Conservation (phyloP, 2,329 filamentous ascomycete species). For the Aspergillus brunneoviolaceus region DNA sequence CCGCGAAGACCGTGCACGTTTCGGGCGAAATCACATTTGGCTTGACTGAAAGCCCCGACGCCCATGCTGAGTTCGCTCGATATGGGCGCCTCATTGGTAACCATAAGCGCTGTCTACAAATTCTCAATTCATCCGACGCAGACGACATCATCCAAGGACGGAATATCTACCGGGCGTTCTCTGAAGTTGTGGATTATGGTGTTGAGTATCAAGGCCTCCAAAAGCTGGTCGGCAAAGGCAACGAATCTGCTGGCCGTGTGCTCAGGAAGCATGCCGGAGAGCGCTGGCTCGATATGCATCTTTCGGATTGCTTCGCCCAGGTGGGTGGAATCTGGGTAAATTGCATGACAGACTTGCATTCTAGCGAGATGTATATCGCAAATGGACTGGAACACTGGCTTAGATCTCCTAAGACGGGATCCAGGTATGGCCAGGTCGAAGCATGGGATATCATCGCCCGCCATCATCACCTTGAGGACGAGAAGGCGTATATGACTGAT, state of each 20-base stretch:
- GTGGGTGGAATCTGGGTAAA: conserved; percentile 37
- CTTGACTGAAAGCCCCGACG: conserved; percentile 16
- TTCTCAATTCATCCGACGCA: conserved; percentile 12
- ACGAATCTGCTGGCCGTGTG: conserved; percentile 25
- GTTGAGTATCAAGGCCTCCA: conserved; percentile 16
- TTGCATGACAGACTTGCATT: conserved; percentile 28
- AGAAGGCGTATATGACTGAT: conserved; percentile 24
- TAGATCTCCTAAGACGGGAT: conserved; percentile 18
- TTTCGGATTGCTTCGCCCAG: conserved; percentile 11
- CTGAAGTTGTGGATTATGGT: conserved; percentile 20
- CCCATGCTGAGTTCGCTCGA: conserved; percentile 26
- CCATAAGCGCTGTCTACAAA: conserved; percentile 20
- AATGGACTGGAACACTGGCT: conserved; percentile 27
- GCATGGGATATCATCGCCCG: conserved; percentile 26
- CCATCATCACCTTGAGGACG: conserved; percentile 15
- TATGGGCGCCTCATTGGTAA: conserved; percentile 37
- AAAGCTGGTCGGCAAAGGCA: conserved; percentile 20
- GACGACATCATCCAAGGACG: conserved; percentile 20
- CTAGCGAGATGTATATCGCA: conserved; percentile 28
- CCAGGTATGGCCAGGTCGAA: conserved; percentile 6
- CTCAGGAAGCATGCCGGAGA: conserved; percentile 11
- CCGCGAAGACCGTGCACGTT: conserved; percentile 22
- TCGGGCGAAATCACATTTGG: conserved; percentile 26
- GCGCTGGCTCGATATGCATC: conserved; percentile 25
- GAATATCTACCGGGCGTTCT: conserved; percentile 23